Evolutionary conservation across 2,329 filamentous ascomycete genomes (phyloP), one percentile per base, ranked within the genome.

Genomic region (Nothophaeocryptopus gaeumannii): DNA sequence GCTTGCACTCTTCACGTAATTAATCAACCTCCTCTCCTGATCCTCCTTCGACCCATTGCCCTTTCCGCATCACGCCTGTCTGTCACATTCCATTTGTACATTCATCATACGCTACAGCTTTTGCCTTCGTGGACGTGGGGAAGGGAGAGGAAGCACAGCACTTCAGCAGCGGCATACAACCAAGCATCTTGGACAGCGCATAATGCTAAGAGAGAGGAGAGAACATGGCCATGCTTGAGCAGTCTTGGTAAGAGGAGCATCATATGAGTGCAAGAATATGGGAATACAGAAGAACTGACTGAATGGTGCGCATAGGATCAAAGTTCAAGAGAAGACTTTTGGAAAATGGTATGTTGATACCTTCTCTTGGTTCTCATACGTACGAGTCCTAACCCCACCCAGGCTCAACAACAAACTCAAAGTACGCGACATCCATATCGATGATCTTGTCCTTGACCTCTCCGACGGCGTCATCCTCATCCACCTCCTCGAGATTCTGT

Each of bases 401-500:
- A 65, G 90, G 93, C 82, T 99, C 61, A 99, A 99, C 74, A 95
- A 89, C 63, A 99, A 99, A 75, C 77, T 99, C 64, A 85, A 87
- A 69, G 80, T 77, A 54, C 83, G 92, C 61, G 76, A 85, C 48
- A 74, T 96, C 57, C 84, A 85, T 64, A 88, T 97, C 65, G 85
- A 89, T 66, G 89, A 96, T 70, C 79, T 99, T 49, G 89, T 95
- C 54, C 78, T 79, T 55, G 93, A 97, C 72, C 82, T 99, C 51
- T 92, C 89, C 65, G 91, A 97, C 75, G 93, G 93, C 64, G 92
- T 96, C 60, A 83, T 95, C 62, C 85, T 99, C 59, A 95, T 99
- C 67, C 93, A 99, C 73, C 84, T 99, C 42, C 87, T 99, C 65
- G 93, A 99, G 77, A 93, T 93, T 69, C 85, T 99, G 45, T 95